Evolutionary conservation across 2,329 filamentous ascomycete genomes (phyloP).

Genomic region (Pseudopyricularia javanii): DNA sequence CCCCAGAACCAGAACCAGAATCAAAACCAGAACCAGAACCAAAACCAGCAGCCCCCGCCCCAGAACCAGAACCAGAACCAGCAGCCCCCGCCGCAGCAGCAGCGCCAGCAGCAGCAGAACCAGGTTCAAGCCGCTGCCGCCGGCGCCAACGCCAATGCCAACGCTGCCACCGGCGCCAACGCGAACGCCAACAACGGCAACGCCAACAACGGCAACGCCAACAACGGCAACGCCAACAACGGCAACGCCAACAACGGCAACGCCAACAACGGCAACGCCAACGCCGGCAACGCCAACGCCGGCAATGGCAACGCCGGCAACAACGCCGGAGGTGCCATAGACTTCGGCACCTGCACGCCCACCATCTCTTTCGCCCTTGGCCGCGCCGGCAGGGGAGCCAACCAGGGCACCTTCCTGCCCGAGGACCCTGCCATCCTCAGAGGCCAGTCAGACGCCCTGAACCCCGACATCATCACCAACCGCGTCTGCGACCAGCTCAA

Average conservation of each 20-base stretch:
- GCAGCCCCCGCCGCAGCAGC: too few relatives aligned
- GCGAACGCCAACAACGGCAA: not conserved
- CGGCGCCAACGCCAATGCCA: too few relatives aligned
- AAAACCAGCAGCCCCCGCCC: too few relatives aligned
- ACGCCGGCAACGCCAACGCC: slow-evolving; percentile 7
- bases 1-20: slow-evolving; percentile 4
- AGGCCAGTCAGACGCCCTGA: slow-evolving; percentile 54
- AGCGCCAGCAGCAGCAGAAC: too few relatives aligned
- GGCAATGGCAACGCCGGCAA: slow-evolving; percentile 4
- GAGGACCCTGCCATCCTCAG: slow-evolving; percentile 47
- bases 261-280: slow-evolving; percentile 4
- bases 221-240: slow-evolving; percentile 8
- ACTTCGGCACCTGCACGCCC: slow-evolving; percentile 42
- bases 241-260: not conserved
- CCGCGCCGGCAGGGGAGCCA: slow-evolving; percentile 39
- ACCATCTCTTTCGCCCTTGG: slow-evolving; percentile 49
- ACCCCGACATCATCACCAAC: slow-evolving; percentile 65
- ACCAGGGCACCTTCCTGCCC: slow-evolving; percentile 57
- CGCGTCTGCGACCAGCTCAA: slow-evolving; percentile 56
- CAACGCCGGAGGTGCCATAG: slow-evolving; percentile 19
- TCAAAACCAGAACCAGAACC: not conserved
- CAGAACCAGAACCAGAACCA: slow-evolving; percentile 8
- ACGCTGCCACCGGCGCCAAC: too few relatives aligned
- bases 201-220: slow-evolving; percentile 5
- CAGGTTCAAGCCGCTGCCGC: too few relatives aligned